phyloP scores from a whole-genome alignment of 805 yeast genomes.

The Ogataea nonfermentans region DNA sequence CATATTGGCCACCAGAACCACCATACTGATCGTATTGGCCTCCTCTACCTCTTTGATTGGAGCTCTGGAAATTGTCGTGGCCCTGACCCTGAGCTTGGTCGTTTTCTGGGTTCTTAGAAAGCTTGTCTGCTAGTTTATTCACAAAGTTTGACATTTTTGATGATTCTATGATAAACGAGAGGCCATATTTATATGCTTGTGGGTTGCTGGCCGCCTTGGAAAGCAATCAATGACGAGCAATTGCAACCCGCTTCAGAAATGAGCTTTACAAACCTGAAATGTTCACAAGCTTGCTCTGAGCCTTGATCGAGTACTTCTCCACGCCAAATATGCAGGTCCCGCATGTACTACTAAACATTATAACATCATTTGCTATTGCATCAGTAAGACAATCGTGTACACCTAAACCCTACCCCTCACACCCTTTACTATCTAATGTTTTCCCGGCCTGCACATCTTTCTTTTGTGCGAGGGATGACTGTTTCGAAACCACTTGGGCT shows the following conservation, averaged over 20 bases:
- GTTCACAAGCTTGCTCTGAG: too few species aligned
- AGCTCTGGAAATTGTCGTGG: constrained; percentile 5
- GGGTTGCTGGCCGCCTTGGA: constrained; percentile 3
- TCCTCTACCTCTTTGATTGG: neutral
- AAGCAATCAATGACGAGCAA: constrained; percentile 4
- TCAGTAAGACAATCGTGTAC: too few species aligned
- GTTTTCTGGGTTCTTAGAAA: constrained; percentile 6
- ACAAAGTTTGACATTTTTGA: constrained; percentile 11
- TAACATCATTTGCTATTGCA: too few species aligned
- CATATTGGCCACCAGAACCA: constrained; percentile 1
- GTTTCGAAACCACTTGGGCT: neutral
- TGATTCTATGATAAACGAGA: neutral
- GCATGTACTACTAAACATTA: too few species aligned
- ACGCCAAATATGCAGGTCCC: too few species aligned
- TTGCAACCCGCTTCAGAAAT: neutral
- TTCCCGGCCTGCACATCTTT: neutral
- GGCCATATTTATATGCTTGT: neutral
- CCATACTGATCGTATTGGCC: neutral
- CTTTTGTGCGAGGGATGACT: neutral
- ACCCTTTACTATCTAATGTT: constrained; percentile 2
- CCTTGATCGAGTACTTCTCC: too few species aligned
- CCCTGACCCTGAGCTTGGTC: constrained; percentile 4
- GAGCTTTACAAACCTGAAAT: neutral
- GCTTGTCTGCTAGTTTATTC: constrained; percentile 12
- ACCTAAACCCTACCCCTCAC: neutral